phyloP scores from a whole-genome alignment of 257 asterid species.

The Linderniella brevidens region DNA sequence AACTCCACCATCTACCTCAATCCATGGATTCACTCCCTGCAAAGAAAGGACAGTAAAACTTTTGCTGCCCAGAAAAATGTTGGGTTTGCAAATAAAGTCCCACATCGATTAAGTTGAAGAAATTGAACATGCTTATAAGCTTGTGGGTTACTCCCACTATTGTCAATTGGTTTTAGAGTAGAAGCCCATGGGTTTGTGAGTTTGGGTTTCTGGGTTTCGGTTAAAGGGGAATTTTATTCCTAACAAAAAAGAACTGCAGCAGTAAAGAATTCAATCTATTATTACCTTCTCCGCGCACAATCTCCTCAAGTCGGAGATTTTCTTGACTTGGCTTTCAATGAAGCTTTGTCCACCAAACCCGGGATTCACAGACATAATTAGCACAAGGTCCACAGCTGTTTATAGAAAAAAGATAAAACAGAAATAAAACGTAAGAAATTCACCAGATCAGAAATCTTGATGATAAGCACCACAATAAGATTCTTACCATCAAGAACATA shows the following conservation, averaged over 20 bases:
- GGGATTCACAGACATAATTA: conserved; percentile 97
- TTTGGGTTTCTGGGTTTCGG: no score
- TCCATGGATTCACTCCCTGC: conserved; percentile 98
- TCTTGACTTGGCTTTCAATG: conserved; percentile 98
- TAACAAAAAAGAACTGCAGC: no score
- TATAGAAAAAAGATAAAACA: neutral
- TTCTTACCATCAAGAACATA: conserved; percentile 87
- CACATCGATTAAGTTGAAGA: no score
- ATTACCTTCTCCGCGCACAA: conserved; percentile 74
- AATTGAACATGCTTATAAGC: no score
- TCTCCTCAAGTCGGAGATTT: conserved; percentile 77
- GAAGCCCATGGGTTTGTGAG: no score
- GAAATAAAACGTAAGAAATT: no score
- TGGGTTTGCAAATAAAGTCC: no score
- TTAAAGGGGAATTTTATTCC: no score
- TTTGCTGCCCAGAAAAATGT: neutral
- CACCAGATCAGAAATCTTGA: no score
- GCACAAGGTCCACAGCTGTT: conserved; percentile 51
- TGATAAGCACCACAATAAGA: no score
- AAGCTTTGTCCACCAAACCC: conserved; percentile 99
- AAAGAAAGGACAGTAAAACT: conserved; percentile 9
- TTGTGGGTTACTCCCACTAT: no score
- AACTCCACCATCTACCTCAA: conserved; percentile 96
- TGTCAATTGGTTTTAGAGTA: no score
- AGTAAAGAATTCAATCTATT: neutral